Conservation (phyloP, 2,329 filamentous ascomycete genomes). For the Fusarium chaquense region DNA sequence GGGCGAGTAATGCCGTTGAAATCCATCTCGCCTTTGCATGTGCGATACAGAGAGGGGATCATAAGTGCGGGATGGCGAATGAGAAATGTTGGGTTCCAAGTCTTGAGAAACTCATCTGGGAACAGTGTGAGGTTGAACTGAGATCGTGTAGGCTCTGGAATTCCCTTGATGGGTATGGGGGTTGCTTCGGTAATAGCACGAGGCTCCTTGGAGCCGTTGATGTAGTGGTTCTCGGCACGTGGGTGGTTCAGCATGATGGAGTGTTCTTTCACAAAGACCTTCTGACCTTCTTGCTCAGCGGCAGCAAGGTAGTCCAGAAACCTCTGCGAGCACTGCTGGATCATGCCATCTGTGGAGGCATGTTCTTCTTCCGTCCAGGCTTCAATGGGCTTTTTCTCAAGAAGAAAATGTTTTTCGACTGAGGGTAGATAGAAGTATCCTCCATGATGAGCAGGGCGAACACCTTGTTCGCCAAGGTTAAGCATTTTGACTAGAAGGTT, state of each 20-base stretch:
- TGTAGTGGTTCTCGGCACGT: slow-evolving; percentile 7
- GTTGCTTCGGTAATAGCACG: slow-evolving; percentile 1
- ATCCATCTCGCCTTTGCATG: slow-evolving; percentile 5
- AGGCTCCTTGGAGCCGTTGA: neutral
- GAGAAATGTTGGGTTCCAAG: slow-evolving; percentile 41
- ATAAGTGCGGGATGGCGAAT: slow-evolving; percentile 36
- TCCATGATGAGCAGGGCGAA: slow-evolving; percentile 25
- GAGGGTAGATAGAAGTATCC: slow-evolving; percentile 39
- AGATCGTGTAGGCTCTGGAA: slow-evolving; percentile 23
- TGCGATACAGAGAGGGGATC: slow-evolving; percentile 35
- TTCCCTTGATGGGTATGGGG: neutral
- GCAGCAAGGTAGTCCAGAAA: slow-evolving; percentile 29
- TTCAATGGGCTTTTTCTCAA: slow-evolving; percentile 19
- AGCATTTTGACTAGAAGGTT: slow-evolving; percentile 40
- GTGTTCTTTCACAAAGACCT: slow-evolving; percentile 36
- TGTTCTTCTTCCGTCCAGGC: slow-evolving; percentile 33
- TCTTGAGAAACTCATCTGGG: slow-evolving; percentile 41
- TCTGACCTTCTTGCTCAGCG: slow-evolving; percentile 28
- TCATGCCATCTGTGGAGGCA: neutral
- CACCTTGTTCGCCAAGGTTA: slow-evolving; percentile 34
- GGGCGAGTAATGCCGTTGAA: neutral
- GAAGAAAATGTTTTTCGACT: neutral
- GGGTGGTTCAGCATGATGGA: slow-evolving; percentile 25
- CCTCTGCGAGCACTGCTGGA: slow-evolving; percentile 23
- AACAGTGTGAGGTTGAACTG: slow-evolving; percentile 34